A percentile compares a stretch with the other conserved stretches of the same genome.
Evolutionary conservation across 2,329 filamentous ascomycete genomes (phyloP).

Genomic region (Chrysosporium keratinophilum): DNA sequence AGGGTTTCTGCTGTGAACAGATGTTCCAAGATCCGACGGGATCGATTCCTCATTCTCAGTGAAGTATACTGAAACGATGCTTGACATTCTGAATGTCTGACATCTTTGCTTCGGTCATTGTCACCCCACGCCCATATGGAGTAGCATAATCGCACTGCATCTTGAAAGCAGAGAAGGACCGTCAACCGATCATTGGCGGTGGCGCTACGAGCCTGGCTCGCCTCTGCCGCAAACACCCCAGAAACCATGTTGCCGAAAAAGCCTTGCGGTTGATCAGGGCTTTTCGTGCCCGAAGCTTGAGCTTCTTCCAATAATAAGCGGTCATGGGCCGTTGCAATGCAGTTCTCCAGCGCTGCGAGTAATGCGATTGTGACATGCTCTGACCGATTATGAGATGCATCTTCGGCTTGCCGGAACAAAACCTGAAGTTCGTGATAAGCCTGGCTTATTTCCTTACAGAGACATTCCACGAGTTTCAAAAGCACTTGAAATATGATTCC

Average conservation of each 20-base stretch:
- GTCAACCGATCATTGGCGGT: constrained; percentile 91
- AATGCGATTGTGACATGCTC: constrained; percentile 59
- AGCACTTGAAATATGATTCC: constrained; percentile 81
- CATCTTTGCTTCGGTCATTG: constrained; percentile 33
- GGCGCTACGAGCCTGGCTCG: constrained; percentile 62
- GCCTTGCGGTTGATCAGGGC: constrained; percentile 70
- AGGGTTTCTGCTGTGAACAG: constrained; percentile 84
- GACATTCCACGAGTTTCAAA: constrained; percentile 78
- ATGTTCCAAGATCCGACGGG: constrained; percentile 78
- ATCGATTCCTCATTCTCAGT: constrained; percentile 78
- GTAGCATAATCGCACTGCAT: constrained; percentile 85
- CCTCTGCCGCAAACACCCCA: constrained; percentile 73
- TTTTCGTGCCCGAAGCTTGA: constrained; percentile 57
- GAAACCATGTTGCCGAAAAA: constrained; percentile 95
- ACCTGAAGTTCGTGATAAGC: constrained; percentile 61
- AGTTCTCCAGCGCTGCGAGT: constrained; percentile 84
- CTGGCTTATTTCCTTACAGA: constrained; percentile 65
- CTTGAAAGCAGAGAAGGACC: constrained; percentile 91
- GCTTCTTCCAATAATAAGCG: constrained; percentile 67
- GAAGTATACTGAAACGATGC: constrained; percentile 89
- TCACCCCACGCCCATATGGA: constrained; percentile 90
- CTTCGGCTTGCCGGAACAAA: constrained; percentile 32
- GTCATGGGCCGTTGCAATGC: constrained; percentile 78
- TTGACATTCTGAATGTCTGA: constrained; percentile 55
- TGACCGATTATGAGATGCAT: constrained; percentile 41